Evolutionary conservation across 176 grass and related monocot genomes (phyloP).

Genomic region (Microstegium vimineum): DNA sequence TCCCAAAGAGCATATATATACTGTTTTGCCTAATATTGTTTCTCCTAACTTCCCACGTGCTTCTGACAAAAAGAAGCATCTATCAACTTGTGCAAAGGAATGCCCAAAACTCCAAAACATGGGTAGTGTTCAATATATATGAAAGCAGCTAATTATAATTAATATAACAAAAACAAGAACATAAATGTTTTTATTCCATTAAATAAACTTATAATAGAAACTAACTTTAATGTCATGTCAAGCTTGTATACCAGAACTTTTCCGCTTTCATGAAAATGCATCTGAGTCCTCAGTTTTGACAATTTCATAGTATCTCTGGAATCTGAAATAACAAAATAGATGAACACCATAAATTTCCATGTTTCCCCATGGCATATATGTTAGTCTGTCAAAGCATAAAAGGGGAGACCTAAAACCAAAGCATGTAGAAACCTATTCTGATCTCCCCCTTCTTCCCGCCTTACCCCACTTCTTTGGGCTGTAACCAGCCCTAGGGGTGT

Average conservation of each 20-base stretch:
- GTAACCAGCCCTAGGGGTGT: no score
- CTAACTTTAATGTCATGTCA: not conserved
- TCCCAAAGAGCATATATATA: conserved; percentile 31
- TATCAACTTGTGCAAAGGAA: conserved; percentile 75
- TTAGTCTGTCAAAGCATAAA: not conserved
- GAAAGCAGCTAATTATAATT: not conserved
- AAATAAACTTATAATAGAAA: not conserved
- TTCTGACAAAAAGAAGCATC: conserved; percentile 51
- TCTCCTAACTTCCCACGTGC: conserved; percentile 66
- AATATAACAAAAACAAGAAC: not conserved
- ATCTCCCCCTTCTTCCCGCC: no score
- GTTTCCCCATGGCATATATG: not conserved
- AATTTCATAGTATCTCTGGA: not conserved
- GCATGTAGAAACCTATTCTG: not conserved
- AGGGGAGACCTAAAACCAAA: not conserved
- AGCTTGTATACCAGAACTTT: not conserved
- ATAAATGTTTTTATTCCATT: not conserved
- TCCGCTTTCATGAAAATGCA: not conserved
- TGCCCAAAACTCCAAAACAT: conserved; percentile 11
- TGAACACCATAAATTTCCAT: not conserved
- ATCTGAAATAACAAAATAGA: not conserved
- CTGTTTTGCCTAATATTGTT: conserved; percentile 81
- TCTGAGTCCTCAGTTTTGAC: not conserved
- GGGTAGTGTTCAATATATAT: not conserved
- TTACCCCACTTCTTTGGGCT: no score